A percentile compares a stretch with the other conserved stretches of the same genome.
Conservation (phyloP, 805 yeast genomes). For the Nakazawaea peltata region DNA sequence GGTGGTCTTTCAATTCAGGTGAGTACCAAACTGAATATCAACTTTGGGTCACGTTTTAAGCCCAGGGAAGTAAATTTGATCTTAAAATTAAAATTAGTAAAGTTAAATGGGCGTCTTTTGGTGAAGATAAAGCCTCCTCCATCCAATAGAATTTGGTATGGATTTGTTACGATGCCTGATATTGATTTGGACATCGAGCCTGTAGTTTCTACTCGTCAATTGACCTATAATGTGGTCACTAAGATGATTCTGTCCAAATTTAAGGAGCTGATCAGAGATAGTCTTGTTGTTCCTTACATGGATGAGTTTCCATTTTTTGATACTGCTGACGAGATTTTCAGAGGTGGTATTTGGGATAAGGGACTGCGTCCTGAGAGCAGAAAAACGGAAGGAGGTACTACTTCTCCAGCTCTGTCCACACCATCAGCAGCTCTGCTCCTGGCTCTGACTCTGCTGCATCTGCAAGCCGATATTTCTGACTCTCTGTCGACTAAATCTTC, state of each 20-base stretch:
- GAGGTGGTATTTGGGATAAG: conserved; percentile 92
- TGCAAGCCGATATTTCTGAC: too few species aligned
- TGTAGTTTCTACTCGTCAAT: conserved; percentile 75
- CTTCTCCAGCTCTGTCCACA: conserved; percentile 13
- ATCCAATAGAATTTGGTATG: conserved; percentile 84
- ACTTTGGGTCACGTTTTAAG: conserved; percentile 67
- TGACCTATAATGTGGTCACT: conserved; percentile 73
- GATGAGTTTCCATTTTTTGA: conserved; percentile 75
- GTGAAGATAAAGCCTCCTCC: conserved; percentile 83
- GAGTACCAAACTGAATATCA: conserved; percentile 72
- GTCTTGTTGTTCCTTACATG: conserved; percentile 80
- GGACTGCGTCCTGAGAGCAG: too few species aligned
- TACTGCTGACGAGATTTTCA: conserved; percentile 60
- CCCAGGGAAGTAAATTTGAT: conserved; percentile 68
- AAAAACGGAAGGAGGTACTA: too few species aligned
- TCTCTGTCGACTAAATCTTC: too few species aligned
- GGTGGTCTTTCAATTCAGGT: conserved; percentile 75
- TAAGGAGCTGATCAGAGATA: conserved; percentile 69
- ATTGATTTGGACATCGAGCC: conserved; percentile 80
- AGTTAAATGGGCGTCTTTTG: conserved; percentile 65
- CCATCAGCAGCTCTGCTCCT: too few species aligned
- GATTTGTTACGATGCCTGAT: conserved; percentile 72
- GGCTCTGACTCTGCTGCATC: too few species aligned
- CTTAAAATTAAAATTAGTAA: conserved; percentile 59
- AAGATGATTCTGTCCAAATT: conserved; percentile 72